Base-by-base conservation (phyloP, 768 basidiomycete genomes). In the Suillus weaverae region DNA sequence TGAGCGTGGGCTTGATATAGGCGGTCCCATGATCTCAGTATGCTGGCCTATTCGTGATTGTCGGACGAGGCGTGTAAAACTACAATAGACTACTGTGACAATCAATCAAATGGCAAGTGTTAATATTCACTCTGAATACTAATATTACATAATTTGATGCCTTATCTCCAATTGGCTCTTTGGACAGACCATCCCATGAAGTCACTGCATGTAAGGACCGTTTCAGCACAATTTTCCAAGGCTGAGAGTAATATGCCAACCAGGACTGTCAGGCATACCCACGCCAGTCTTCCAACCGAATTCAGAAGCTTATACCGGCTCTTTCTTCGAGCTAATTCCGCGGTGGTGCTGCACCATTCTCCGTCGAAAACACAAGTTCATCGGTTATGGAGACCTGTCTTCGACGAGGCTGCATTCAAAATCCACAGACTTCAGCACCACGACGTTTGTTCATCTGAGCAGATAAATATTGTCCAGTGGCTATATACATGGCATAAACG, bases 281-380 rank as follows among this genome's bases (percentile, higher is more conserved):
- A n/a, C 10, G 11, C 53, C 10, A n/a, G 5, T 8, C 69, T 80
- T 18, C 78, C 80, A 0, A 44, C 75, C 7, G 69, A 73, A 18
- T 84, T 90, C 67, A 85, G 73, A 13, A 86, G 86, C 65, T 70
- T 88, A 1, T 90, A 90, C 67, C 83, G 89, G 18, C 78, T 90
- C 6, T 81, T 86, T 67, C 75, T 89, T 36, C 81, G 88, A 43
- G 80, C 85, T 26, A 77, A 77, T 26, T 84, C 86, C 22, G 84
- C 86, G 13, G 80, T 88, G 2, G 87, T 89, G 22, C 77, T 89
- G 11, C 83, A 88, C 65, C 81, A 88, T 33, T 72, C 71, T 9
- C 66, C 68, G 9, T 80, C 83, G 1, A 80, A 79, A n/a, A 71
- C 71, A 33, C 80, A 81, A 61, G 70, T 89, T 5, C 80, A 83